Conservation (phyloP, 2,329 filamentous ascomycete species). For the Stachybotrys echinatus region DNA sequence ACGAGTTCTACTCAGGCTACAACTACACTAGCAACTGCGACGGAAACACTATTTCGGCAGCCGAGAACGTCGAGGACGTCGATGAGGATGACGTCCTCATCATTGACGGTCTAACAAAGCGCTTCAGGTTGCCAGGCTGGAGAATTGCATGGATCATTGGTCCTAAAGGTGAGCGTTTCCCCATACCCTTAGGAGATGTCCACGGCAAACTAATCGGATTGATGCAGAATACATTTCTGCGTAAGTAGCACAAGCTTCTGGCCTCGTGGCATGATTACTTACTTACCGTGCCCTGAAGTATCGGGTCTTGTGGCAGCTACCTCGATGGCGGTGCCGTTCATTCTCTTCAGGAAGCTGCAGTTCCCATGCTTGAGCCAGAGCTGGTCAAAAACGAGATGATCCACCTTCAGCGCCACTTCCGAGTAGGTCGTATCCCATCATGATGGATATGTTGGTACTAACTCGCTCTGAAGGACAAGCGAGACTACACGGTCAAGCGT, state of each 20-base stretch:
- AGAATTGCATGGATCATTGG: constrained; percentile 94
- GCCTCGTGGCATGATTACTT: background rate
- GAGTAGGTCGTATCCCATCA: constrained; percentile 29
- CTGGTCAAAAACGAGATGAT: constrained; percentile 82
- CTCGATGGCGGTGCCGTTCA: constrained; percentile 92
- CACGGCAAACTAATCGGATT: constrained; percentile 7
- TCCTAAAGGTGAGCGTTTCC: constrained; percentile 56
- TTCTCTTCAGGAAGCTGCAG: constrained; percentile 89
- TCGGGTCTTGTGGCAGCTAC: constrained; percentile 88
- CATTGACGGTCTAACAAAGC: constrained; percentile 93
- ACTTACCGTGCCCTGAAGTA: constrained; percentile 33
- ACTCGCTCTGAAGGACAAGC: constrained; percentile 58
- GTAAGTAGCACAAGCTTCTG: constrained; percentile 26
- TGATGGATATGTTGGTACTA: constrained; percentile 11
- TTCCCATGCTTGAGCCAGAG: constrained; percentile 85
- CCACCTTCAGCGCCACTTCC: constrained; percentile 85
- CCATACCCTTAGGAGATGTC: background rate
- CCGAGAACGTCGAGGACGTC: constrained; percentile 85
- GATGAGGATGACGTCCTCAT: constrained; percentile 88
- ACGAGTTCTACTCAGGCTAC: constrained; percentile 96
- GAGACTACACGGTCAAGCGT: constrained; percentile 80
- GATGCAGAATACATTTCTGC: constrained; percentile 78
- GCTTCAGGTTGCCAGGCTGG: constrained; percentile 94
- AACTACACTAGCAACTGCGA: constrained; percentile 94
- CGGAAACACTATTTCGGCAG: constrained; percentile 81